Conservation (phyloP, 129 eudicot genomes). For the Apium graveolens region DNA sequence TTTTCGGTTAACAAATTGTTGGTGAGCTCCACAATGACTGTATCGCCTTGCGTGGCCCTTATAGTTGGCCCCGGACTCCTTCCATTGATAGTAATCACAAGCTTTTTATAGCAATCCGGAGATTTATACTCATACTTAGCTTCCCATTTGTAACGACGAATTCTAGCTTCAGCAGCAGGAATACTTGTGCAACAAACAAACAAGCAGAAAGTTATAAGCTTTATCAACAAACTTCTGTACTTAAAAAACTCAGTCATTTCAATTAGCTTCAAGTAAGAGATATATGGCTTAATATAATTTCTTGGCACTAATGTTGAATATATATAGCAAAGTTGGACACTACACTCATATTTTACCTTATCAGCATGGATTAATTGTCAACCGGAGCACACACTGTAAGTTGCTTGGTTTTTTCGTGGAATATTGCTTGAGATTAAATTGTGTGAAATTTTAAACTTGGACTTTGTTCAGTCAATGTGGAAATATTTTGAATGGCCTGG, state of each 20-base stretch:
- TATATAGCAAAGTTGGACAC: background rate
- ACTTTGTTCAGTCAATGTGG: background rate
- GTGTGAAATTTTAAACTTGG: background rate
- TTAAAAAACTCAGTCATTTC: conserved; percentile 3
- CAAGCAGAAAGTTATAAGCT: conserved; percentile 3
- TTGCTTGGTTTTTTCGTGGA: background rate
- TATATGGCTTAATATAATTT: no score
- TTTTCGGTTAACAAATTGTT: conserved; percentile 73
- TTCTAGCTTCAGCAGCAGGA: conserved; percentile 44
- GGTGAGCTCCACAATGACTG: conserved; percentile 67
- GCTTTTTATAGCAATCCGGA: conserved; percentile 64
- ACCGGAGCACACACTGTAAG: background rate
- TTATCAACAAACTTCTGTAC: background rate
- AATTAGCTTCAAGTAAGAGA: background rate
- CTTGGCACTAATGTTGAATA: background rate
- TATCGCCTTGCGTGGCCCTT: conserved; percentile 59
- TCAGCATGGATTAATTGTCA: background rate
- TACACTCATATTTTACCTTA: background rate
- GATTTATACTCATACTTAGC: conserved; percentile 70
- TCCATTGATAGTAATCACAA: conserved; percentile 66
- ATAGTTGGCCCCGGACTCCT: conserved; percentile 73
- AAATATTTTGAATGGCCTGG: background rate
- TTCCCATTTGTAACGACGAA: conserved; percentile 63
- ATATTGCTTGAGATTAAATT: background rate
- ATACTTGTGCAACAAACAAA: conserved; percentile 17